Conservation (phyloP, 768 basidiomycete genomes). For the Coprinopsis marcescibilis region DNA sequence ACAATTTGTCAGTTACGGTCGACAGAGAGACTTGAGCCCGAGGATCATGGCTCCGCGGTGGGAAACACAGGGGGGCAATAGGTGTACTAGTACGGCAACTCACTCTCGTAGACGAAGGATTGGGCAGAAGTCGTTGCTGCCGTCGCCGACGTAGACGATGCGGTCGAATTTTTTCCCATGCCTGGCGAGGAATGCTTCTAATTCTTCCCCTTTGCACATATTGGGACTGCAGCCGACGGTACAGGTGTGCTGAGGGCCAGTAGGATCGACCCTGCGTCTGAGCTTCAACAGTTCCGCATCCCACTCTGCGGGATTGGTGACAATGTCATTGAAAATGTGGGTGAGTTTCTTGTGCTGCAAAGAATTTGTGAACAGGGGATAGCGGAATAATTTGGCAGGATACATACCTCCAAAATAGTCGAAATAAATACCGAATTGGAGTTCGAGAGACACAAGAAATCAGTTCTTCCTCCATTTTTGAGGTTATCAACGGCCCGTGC, state of each 20-base stretch:
- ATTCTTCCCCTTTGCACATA: slow-evolving; percentile 99
- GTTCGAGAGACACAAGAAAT: slow-evolving; percentile 90
- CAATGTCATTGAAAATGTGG: slow-evolving; percentile 71
- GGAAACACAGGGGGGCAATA: not conserved
- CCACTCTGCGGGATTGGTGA: slow-evolving; percentile 93
- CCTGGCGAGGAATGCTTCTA: slow-evolving; percentile 71
- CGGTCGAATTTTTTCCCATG: slow-evolving; percentile 63
- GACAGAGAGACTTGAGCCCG: not conserved
- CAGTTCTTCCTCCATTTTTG: slow-evolving; percentile 61
- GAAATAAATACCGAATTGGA: slow-evolving; percentile 89
- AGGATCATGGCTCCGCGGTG: not conserved
- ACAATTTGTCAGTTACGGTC: not conserved
- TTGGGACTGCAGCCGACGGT: slow-evolving; percentile 86
- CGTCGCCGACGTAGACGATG: slow-evolving; percentile 90
- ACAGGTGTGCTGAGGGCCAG: slow-evolving; percentile 77
- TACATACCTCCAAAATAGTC: slow-evolving; percentile 74
- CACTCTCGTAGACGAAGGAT: slow-evolving; percentile 73
- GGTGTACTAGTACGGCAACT: slow-evolving; percentile 13
- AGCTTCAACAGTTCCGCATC: slow-evolving; percentile 69
- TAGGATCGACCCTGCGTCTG: slow-evolving; percentile 67
- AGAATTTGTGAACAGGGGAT: too few species aligned
- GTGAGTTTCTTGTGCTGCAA: slow-evolving; percentile 70
- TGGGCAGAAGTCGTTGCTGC: slow-evolving; percentile 94
- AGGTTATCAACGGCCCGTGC: slow-evolving; percentile 76
- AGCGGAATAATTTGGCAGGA: too few species aligned